phyloP scores from a whole-genome alignment of 2,329 filamentous ascomycete genomes.

The Sporothrix protearum region DNA sequence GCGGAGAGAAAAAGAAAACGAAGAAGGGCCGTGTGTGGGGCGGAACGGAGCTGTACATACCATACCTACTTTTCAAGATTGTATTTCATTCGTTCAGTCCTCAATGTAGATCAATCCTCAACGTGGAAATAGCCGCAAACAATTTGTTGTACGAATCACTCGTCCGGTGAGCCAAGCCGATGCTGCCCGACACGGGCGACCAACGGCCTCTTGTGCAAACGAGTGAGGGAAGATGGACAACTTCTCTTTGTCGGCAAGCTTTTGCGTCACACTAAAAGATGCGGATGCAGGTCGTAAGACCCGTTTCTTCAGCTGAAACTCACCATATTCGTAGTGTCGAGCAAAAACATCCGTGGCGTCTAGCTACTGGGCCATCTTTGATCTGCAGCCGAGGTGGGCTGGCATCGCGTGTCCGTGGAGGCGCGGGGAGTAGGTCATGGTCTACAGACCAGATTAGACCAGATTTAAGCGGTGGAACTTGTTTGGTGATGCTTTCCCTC shows the following conservation, averaged over 20 bases:
- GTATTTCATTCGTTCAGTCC: background rate
- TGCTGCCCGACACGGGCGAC: constrained; percentile 39
- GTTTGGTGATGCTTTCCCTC: too few relatives aligned
- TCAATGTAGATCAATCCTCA: too few relatives aligned
- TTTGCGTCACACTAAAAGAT: too few relatives aligned
- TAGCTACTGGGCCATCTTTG: constrained; percentile 57
- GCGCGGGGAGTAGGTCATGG: constrained; percentile 29
- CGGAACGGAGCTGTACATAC: constrained; percentile 1
- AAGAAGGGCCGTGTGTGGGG: background rate
- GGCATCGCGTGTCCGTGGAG: constrained; percentile 35
- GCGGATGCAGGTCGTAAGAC: too few relatives aligned
- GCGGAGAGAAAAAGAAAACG: background rate
- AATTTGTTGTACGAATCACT: background rate
- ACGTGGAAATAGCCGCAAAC: background rate
- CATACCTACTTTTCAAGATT: background rate
- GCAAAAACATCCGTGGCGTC: constrained; percentile 58
- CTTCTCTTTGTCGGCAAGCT: too few relatives aligned
- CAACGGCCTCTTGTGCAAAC: constrained; percentile 50
- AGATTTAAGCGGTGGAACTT: too few relatives aligned
- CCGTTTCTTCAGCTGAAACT: too few relatives aligned
- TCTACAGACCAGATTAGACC: constrained; percentile 40
- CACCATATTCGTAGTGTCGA: too few relatives aligned
- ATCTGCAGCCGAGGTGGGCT: constrained; percentile 44
- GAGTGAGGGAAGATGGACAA: background rate
- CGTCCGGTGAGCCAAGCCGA: constrained; percentile 43